phyloP scores from a whole-genome alignment of 31 red algal genomes.

The Porphyra umbilicalis region DNA sequence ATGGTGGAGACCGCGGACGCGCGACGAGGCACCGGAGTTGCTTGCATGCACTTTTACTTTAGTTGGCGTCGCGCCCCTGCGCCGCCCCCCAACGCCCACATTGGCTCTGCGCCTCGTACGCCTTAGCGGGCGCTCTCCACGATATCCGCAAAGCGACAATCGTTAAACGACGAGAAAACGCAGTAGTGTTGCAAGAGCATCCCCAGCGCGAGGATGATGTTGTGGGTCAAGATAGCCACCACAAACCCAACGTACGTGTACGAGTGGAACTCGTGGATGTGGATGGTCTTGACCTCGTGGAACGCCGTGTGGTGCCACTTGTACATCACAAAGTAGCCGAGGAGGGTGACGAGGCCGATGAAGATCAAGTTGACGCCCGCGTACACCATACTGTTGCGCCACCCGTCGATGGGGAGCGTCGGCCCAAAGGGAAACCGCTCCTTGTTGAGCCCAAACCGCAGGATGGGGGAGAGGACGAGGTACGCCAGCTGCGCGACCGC shows the following conservation, averaged over 20 bases:
- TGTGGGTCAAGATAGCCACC: constrained; percentile 61
- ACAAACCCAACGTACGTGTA: constrained; percentile 53
- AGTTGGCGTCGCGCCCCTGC: no score
- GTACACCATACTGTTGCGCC: constrained; percentile 57
- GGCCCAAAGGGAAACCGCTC: constrained; percentile 32
- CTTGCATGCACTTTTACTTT: no score
- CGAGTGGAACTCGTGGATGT: constrained; percentile 47
- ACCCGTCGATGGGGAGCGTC: constrained; percentile 13
- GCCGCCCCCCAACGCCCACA: no score
- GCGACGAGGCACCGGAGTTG: no score
- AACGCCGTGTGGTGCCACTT: constrained; percentile 55
- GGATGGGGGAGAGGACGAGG: constrained; percentile 61
- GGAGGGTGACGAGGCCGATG: constrained; percentile 13
- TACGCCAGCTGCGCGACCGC: constrained; percentile 52
- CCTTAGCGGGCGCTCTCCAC: no score
- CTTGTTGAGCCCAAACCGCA: constrained; percentile 62
- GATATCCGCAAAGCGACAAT: background rate
- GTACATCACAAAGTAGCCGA: constrained; percentile 48
- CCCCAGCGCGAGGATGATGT: constrained; percentile 59
- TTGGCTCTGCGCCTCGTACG: no score
- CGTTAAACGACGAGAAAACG: constrained; percentile 31
- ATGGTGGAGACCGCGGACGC: no score
- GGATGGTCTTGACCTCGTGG: constrained; percentile 59
- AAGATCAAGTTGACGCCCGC: constrained; percentile 40
- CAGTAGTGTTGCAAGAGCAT: constrained; percentile 65